Percentiles rank a stretch among this genome's conserved stretches.
Conservation (phyloP, 176 grass and related monocot genomes). For the Avena sativa region DNA sequence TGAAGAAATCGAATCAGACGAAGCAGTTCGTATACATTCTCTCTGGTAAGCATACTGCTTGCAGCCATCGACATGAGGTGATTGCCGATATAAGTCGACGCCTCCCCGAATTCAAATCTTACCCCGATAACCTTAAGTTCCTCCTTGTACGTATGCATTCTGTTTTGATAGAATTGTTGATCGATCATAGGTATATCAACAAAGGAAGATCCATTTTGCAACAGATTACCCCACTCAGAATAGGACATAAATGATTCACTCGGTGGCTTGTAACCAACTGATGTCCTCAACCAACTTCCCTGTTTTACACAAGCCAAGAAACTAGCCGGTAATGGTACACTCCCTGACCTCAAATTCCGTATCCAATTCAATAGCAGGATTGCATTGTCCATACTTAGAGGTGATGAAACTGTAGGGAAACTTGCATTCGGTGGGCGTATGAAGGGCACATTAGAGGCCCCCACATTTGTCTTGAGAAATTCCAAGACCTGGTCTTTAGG, state of each 20-base stretch:
- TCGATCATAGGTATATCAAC: constrained; percentile 79
- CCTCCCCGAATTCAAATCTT: constrained; percentile 60
- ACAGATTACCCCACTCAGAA: constrained; percentile 55
- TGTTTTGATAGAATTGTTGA: constrained; percentile 53
- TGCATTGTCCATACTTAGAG: constrained; percentile 60
- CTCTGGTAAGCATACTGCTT: constrained; percentile 40
- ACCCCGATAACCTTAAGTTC: constrained; percentile 65
- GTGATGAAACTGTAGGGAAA: constrained; percentile 49
- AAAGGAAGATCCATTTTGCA: constrained; percentile 52
- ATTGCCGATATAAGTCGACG: constrained; percentile 51
- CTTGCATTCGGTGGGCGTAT: constrained; percentile 59
- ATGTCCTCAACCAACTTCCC: constrained; percentile 76
- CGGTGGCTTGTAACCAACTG: constrained; percentile 61
- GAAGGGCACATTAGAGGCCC: constrained; percentile 53
- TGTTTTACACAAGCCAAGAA: constrained; percentile 55
- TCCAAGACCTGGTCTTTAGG: constrained; percentile 39
- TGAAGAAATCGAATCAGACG: constrained; percentile 62
- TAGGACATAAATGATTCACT: constrained; percentile 61
- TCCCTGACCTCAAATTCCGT: constrained; percentile 22
- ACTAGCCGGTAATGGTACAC: constrained; percentile 13
- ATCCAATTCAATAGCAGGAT: constrained; percentile 76
- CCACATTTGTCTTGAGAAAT: constrained; percentile 47
- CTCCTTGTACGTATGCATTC: constrained; percentile 45
- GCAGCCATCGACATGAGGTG: constrained; percentile 53
- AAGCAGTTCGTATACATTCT: constrained; percentile 63